Evolutionary conservation across 2,329 filamentous ascomycete genomes (phyloP).

Genomic region (Canariomyces notabilis): DNA sequence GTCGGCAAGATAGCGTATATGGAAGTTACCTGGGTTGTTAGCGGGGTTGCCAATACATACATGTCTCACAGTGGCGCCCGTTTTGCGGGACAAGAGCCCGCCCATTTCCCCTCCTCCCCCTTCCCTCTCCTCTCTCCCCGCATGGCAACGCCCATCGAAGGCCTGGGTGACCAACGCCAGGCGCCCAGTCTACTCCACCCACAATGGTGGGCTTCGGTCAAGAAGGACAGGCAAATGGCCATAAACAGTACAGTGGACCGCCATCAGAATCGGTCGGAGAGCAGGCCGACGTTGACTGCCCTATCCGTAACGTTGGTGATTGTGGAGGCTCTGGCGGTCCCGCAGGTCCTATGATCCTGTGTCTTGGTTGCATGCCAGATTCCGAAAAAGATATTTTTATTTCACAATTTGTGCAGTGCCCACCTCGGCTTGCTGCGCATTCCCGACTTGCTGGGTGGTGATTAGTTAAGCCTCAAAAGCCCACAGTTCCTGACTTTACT

Average conservation of each 20-base stretch:
- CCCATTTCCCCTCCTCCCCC: background rate
- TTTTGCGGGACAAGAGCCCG: background rate
- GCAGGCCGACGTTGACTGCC: constrained; percentile 5
- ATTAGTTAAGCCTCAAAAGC: too few species aligned
- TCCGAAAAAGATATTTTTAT: constrained; percentile 27
- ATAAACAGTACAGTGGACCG: background rate
- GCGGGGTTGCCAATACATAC: too few species aligned
- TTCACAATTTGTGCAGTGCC: constrained; percentile 17
- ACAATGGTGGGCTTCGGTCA: background rate
- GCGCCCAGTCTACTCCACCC: background rate
- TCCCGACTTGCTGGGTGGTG: constrained; percentile 20
- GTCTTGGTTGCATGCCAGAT: constrained; percentile 22
- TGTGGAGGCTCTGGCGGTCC: constrained; percentile 23
- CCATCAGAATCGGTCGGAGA: constrained; percentile 4
- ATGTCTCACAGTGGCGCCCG: too few species aligned
- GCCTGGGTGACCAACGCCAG: background rate
- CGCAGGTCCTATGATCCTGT: constrained; percentile 13
- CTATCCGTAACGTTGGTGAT: background rate
- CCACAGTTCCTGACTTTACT: constrained; percentile 16
- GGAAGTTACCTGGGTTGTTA: too few species aligned
- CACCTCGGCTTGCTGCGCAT: constrained; percentile 24
- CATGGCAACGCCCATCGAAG: background rate
- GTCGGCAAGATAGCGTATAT: too few species aligned
- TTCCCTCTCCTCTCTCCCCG: background rate
- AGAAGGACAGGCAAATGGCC: background rate